phyloP scores from a whole-genome alignment of 1,284 basidiomycete genomes.

The Boletus holoroseus region DNA sequence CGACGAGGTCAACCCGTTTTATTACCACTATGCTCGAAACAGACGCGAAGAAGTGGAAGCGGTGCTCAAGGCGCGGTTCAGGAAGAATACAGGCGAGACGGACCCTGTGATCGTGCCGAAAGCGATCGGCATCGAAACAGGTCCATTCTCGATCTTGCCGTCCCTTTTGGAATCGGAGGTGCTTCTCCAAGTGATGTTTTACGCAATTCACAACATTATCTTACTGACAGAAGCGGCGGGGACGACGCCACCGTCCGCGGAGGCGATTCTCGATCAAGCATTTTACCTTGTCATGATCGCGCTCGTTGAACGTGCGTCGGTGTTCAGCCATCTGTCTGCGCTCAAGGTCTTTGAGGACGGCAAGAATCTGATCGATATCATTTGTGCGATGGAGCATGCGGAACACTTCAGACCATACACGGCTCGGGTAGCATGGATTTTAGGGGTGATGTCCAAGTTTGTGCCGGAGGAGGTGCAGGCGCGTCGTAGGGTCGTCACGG shows the following conservation, averaged over 20 bases:
- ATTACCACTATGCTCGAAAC: conserved; percentile 94
- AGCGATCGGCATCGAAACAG: conserved; percentile 56
- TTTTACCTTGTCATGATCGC: conserved; percentile 84
- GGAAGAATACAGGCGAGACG: conserved; percentile 56
- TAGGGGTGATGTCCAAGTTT: conserved; percentile 53
- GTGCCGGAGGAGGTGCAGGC: conserved; percentile 52
- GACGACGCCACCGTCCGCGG: conserved; percentile 63
- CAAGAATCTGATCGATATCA: conserved; percentile 63
- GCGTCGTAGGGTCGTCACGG: conserved; percentile 43
- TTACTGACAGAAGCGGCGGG: conserved; percentile 54
- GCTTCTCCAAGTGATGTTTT: conserved; percentile 74
- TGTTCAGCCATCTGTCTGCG: conserved; percentile 58
- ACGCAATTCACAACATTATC: conserved; percentile 65
- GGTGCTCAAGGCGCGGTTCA: conserved; percentile 64
- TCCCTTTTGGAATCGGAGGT: conserved; percentile 61
- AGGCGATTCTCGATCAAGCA: conserved; percentile 85
- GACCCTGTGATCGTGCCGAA: conserved; percentile 76
- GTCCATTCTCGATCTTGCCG: conserved; percentile 62
- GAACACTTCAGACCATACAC: conserved; percentile 69
- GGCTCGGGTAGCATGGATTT: conserved; percentile 69
- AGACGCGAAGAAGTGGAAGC: conserved; percentile 92
- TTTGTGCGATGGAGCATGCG: conserved; percentile 73
- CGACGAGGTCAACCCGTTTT: conserved; percentile 92
- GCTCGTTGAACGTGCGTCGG: conserved; percentile 58
- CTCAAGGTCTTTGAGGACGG: conserved; percentile 51